Conservation (phyloP, 495 filamentous ascomycete species). For the Trichoderma asperelloides region DNA sequence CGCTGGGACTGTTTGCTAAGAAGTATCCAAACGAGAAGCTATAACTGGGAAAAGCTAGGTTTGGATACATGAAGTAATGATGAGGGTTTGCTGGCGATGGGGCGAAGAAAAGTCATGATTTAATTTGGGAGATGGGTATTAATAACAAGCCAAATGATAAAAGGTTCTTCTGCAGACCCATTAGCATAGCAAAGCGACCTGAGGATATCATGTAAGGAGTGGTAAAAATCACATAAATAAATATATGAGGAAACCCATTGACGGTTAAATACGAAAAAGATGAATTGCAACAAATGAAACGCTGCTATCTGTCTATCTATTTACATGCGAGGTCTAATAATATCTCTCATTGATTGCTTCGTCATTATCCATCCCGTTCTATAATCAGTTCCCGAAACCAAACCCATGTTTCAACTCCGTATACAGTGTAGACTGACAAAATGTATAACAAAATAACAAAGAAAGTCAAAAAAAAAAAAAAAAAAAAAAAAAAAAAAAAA, state of each 20-base stretch:
- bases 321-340: not conserved
- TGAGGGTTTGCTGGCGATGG: too few species aligned
- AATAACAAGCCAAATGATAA: too few species aligned
- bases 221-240: too few species aligned
- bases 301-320: not conserved
- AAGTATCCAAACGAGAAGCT: constrained; percentile 58
- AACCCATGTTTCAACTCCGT: not conserved
- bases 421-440: not conserved
- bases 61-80: too few species aligned
- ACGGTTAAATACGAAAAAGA: not conserved
- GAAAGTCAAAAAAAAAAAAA: too few species aligned
- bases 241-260: too few species aligned
- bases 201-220: too few species aligned
- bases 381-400: not conserved
- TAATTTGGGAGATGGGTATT: too few species aligned
- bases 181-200: too few species aligned
- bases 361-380: not conserved
- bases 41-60: not conserved
- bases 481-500: too few species aligned
- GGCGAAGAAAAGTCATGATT: too few species aligned
- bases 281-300: not conserved
- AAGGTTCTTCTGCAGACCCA: too few species aligned
- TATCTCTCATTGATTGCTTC: not conserved
- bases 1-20: constrained; percentile 76
- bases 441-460: not conserved